Percentiles rank a stretch among this genome's conserved stretches.
phyloP scores from a whole-genome alignment of 1,284 basidiomycete genomes.

The Schizopora paradoxa region DNA sequence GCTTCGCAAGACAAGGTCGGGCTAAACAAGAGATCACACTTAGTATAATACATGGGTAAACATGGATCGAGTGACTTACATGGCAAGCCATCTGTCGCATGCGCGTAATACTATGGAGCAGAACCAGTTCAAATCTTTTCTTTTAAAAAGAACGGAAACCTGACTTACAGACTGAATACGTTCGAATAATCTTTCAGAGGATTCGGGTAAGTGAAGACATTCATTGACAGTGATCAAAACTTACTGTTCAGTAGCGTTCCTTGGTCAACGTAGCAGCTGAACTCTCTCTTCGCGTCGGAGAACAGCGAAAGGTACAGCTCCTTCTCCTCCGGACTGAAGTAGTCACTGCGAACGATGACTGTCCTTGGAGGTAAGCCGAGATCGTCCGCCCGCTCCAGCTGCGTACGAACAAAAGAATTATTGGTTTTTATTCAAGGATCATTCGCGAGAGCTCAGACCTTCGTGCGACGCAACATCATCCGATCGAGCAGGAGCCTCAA shows the following conservation, averaged over 20 bases:
- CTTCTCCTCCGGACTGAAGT: slow-evolving; percentile 96
- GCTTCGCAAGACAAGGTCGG: slow-evolving; percentile 91
- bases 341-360: slow-evolving; percentile 85
- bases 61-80: slow-evolving; percentile 18
- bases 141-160: not conserved
- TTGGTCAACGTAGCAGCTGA: slow-evolving; percentile 84
- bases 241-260: slow-evolving; percentile 90
- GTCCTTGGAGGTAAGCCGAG: slow-evolving; percentile 95
- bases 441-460: slow-evolving; percentile 36
- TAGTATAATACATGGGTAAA: not conserved
- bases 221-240: slow-evolving; percentile 28
- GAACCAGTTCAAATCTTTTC: not conserved
- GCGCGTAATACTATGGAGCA: slow-evolving; percentile 61
- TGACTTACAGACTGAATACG: slow-evolving; percentile 79
- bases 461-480: slow-evolving; percentile 93
- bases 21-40: slow-evolving; percentile 35
- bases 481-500: slow-evolving; percentile 83
- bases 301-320: slow-evolving; percentile 93
- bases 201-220: slow-evolving; percentile 10
- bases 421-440: not conserved
- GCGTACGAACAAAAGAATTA: not conserved
- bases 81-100: slow-evolving; percentile 97
- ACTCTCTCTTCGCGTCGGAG: slow-evolving; percentile 89
- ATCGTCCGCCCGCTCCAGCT: slow-evolving; percentile 95
- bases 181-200: slow-evolving; percentile 79